These are phyloP conservation scores for Phanerodontia chrysosporium DNA, from an alignment of 768 basidiomycete genomes.

Conservation along the genomic window DNA sequence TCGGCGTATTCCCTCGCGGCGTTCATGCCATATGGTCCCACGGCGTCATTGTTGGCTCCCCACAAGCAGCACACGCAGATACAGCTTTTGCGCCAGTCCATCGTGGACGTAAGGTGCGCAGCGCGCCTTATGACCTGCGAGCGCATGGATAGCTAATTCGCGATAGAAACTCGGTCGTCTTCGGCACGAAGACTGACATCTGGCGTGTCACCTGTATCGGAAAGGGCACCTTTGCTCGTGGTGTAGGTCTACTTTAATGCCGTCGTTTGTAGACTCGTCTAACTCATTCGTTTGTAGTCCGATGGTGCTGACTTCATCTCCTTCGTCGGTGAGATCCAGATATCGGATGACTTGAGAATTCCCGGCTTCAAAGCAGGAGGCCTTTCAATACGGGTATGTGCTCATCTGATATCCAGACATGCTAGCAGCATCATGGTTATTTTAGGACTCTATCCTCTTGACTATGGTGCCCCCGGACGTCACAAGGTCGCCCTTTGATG, in stretches of 20 bases:
- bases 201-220: constrained; percentile 66
- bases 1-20: constrained; percentile 51
- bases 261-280: neutral
- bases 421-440: constrained; percentile 3
- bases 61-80: constrained; percentile 44
- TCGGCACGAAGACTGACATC: constrained; percentile 63
- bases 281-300: constrained; percentile 36
- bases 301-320: constrained; percentile 59
- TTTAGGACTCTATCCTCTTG: constrained; percentile 67
- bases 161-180: constrained; percentile 40
- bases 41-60: constrained; percentile 24
- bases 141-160: neutral
- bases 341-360: constrained; percentile 43
- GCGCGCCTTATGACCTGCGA: neutral
- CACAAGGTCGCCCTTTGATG: constrained; percentile 49
- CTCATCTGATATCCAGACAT: neutral
- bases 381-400: constrained; percentile 54
- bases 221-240: constrained; percentile 54
- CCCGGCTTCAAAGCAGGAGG: constrained; percentile 66
- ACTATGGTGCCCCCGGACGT: constrained; percentile 56
- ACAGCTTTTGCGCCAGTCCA: constrained; percentile 62
- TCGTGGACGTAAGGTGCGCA: constrained; percentile 55
- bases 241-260: constrained; percentile 34
- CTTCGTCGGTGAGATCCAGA: constrained; percentile 59
- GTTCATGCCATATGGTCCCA: constrained; percentile 58